Evolutionary conservation across 768 basidiomycete genomes (phyloP), one percentile per base, ranked within the genome.

Genomic region (Pholiota molesta): DNA sequence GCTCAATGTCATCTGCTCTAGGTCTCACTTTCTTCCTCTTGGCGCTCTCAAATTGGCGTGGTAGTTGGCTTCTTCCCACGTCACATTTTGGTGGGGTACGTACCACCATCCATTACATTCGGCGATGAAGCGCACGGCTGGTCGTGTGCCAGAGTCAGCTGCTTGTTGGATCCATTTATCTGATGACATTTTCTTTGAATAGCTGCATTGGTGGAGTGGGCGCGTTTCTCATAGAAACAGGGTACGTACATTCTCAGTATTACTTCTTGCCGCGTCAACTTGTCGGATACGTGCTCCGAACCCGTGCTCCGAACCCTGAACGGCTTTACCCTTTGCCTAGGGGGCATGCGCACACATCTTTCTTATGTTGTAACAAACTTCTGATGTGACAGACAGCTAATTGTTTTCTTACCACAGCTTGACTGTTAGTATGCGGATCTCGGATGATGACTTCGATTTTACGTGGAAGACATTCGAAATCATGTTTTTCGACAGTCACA

Each of bases 141-240:
- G 47, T 49, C 47, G 47, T 26, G 47, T 49, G 47, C 47, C 23
- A 29, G 28, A 40, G 35, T 66, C 55, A 61, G 39, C 49, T 67
- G 31, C 11, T 53, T 47, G 31, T 21, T 31, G 52, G 35, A 26
- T 31, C 35, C 51, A 61, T 6, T 37, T 14, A 17, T 52, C 35
- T 37, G 37, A 21, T 56, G 49, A 23, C 8, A 37, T 59, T 55
- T 53, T 39, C 26, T 66, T 59, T 57, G 37, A n/a, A 31, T 57
- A 88, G 87, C 14, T 91, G 91, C 68, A 98, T 98, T 42, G 96
- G 96, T 10, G 96, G 97, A n/a, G 94, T 99, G 33, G 97, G 97
- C 16, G 86, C 89, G 9, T 99, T 99, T 75, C 80, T 99, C 51
- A 86, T 98, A 44, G 81, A 90, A 67, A 98, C 96, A 0, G 95